phyloP scores from a whole-genome alignment of 495 filamentous ascomycete genomes.

The Pyronema omphalodes region DNA sequence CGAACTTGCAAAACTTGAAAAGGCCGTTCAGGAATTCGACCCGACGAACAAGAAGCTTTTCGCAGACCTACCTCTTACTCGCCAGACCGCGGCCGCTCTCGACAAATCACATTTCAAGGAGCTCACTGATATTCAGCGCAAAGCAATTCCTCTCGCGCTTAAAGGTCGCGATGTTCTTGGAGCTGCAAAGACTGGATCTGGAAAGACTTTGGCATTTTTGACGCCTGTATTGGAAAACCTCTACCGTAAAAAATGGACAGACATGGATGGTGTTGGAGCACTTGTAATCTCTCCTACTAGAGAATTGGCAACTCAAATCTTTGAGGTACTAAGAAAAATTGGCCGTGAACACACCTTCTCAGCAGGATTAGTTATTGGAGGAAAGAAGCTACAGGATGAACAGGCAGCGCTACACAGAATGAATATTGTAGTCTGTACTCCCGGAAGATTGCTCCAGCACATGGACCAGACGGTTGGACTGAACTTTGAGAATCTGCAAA shows the following conservation, averaged over 20 bases:
- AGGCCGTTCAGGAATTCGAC: conserved; percentile 32
- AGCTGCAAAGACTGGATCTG: conserved; percentile 89
- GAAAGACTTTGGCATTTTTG: conserved; percentile 89
- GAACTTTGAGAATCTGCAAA: conserved; percentile 74
- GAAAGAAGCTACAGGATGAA: conserved; percentile 77
- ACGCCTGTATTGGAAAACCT: conserved; percentile 85
- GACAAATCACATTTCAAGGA: conserved; percentile 74
- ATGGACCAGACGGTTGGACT: conserved; percentile 85
- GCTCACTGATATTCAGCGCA: conserved; percentile 79
- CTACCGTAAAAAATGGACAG: conserved; percentile 78
- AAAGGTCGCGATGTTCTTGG: conserved; percentile 83
- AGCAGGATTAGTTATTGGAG: conserved; percentile 87
- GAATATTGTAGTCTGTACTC: conserved; percentile 96
- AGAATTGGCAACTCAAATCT: conserved; percentile 92
- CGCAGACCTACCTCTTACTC: conserved; percentile 68
- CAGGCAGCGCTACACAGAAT: conserved; percentile 70
- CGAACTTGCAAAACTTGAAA: conserved; percentile 38
- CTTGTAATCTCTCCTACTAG: conserved; percentile 87
- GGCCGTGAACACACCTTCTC: conserved; percentile 81
- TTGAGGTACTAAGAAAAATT: conserved; percentile 81
- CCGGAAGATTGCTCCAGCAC: conserved; percentile 87
- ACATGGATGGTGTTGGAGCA: conserved; percentile 78
- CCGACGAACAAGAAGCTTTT: conserved; percentile 34
- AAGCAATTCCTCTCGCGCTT: conserved; percentile 66
- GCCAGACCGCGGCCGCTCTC: conserved; percentile 62